These are phyloP conservation scores for Leccinum obscurum DNA, from an alignment of 768 basidiomycete genomes.

Conservation along the genomic window DNA sequence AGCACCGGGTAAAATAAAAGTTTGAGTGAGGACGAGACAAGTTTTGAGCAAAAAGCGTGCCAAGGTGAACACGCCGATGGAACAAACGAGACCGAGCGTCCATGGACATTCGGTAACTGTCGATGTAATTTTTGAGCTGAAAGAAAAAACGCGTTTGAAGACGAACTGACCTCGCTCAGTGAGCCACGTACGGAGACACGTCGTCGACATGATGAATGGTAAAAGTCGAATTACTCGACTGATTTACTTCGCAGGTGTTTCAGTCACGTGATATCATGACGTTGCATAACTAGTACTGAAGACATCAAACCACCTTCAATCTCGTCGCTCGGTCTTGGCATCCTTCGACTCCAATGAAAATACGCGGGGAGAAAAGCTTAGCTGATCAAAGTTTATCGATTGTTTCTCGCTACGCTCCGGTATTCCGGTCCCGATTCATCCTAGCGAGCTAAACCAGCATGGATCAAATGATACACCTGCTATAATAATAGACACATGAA, in stretches of 20 bases:
- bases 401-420: too few relatives aligned
- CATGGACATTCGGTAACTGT: constrained; percentile 35
- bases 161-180: constrained; percentile 17
- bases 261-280: not conserved
- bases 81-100: constrained; percentile 36
- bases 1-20: constrained; percentile 68
- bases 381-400: too few relatives aligned
- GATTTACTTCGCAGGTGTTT: not conserved
- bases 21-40: constrained; percentile 65
- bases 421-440: too few relatives aligned
- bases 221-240: not conserved
- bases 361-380: too few relatives aligned
- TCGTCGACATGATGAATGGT: constrained; percentile 6
- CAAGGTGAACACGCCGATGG: constrained; percentile 56
- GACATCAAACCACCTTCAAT: too few relatives aligned
- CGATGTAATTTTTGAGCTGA: not conserved
- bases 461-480: too few relatives aligned
- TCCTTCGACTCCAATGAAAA: too few relatives aligned
- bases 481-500: too few relatives aligned
- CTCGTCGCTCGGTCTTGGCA: too few relatives aligned
- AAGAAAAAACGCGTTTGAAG: not conserved
- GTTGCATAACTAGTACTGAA: too few relatives aligned
- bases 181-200: constrained; percentile 16
- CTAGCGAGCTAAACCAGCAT: too few relatives aligned
- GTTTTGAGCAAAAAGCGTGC: constrained; percentile 58